These are phyloP conservation scores for Phytophthora sp. DNA, from an alignment of 352 stramenopile species.

Conservation along the genomic window DNA sequence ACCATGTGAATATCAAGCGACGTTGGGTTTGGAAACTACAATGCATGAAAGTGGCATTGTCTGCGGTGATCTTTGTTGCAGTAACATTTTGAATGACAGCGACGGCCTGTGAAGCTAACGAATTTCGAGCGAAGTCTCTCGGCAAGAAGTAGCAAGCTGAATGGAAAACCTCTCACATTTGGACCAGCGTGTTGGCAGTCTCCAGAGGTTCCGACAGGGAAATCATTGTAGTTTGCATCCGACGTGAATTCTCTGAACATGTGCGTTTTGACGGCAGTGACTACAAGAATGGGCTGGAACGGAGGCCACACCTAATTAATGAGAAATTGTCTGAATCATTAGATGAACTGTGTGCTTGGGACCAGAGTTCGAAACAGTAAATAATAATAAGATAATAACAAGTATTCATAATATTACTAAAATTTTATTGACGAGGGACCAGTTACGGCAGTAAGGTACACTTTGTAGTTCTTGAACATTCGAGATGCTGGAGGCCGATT, in stretches of 20 bases:
- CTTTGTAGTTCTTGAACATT: too few relatives aligned
- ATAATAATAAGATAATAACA: too few relatives aligned
- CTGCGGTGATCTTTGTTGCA: slow-evolving; percentile 29
- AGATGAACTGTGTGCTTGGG: too few relatives aligned
- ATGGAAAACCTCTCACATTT: neutral
- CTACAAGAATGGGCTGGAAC: neutral
- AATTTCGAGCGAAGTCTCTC: slow-evolving; percentile 25
- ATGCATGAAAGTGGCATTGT: slow-evolving; percentile 12
- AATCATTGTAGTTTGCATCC: neutral
- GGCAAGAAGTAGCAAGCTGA: neutral
- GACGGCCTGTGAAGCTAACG: slow-evolving; percentile 25
- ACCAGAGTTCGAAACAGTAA: too few relatives aligned
- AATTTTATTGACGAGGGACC: too few relatives aligned
- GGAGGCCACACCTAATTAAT: too few relatives aligned
- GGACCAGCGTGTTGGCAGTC: slow-evolving; percentile 2
- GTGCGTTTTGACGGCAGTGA: neutral
- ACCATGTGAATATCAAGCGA: slow-evolving; percentile 1
- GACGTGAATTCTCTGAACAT: neutral
- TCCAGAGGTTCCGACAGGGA: slow-evolving; percentile 7
- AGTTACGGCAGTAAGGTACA: too few relatives aligned
- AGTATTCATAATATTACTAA: too few relatives aligned
- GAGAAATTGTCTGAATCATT: too few relatives aligned
- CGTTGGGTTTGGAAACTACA: neutral
- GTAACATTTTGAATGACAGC: slow-evolving; percentile 31
- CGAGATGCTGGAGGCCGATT: too few relatives aligned